Percentiles rank a stretch among this genome's conserved stretches.
Conservation (phyloP, 805 yeast species). For the Lachancea nothofagi region DNA sequence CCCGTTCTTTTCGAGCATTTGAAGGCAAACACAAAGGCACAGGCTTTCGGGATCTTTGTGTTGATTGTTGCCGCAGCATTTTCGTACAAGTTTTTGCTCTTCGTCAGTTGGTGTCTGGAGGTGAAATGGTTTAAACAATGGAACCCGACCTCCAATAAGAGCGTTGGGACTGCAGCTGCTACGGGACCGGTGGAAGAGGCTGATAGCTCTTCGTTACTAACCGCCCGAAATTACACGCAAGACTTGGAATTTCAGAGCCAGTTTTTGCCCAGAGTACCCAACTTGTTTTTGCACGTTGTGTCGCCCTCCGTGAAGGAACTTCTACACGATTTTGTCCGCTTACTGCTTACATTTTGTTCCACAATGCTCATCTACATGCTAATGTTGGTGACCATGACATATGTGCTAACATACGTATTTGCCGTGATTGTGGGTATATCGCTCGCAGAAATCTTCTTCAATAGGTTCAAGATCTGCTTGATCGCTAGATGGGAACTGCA, state of each 20-base stretch:
- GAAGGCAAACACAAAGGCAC: conserved; percentile 48
- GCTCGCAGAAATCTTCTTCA: conserved; percentile 64
- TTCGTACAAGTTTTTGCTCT: conserved; percentile 53
- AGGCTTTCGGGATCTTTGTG: conserved; percentile 70
- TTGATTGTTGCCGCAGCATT: conserved; percentile 55
- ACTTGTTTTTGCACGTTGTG: conserved; percentile 21
- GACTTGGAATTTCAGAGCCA: conserved; percentile 15
- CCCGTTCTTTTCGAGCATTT: conserved; percentile 60
- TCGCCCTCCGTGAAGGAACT: conserved; percentile 27
- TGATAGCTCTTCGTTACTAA: conserved; percentile 4
- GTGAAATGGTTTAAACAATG: conserved; percentile 54
- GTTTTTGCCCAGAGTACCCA: conserved; percentile 29
- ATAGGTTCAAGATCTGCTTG: conserved; percentile 39
- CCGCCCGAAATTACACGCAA: conserved; percentile 7
- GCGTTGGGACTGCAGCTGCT: conserved; percentile 5
- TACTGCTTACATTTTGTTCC: conserved; percentile 50
- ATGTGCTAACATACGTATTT: conserved; percentile 60
- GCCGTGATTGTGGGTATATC: conserved; percentile 68
- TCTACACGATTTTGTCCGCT: conserved; percentile 46
- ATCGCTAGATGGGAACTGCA: conserved; percentile 31
- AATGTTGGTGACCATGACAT: conserved; percentile 78
- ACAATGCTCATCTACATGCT: conserved; percentile 65
- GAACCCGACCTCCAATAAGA: conserved; percentile 17
- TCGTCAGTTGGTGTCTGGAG: conserved; percentile 58
- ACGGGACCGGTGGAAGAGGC: conserved; percentile 1